These are phyloP conservation scores for Gigaspora rosea DNA, from an alignment of 192 early-diverging fungal genomes.

Conservation along the genomic window DNA sequence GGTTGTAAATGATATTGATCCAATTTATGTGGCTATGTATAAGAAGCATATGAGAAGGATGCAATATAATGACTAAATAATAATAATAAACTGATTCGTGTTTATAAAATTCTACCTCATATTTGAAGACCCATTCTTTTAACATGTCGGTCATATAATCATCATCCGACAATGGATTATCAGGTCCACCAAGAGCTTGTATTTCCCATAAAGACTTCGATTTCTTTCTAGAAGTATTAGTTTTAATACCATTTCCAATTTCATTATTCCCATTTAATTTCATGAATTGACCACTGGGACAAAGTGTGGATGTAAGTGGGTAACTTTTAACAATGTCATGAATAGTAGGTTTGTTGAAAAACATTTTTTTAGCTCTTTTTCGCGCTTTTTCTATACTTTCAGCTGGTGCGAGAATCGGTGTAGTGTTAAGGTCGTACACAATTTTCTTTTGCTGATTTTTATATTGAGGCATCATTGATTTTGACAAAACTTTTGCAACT, in stretches of 20 bases:
- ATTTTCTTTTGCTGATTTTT: not conserved
- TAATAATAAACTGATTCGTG: not conserved
- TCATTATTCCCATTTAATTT: not conserved
- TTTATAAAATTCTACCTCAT: not conserved
- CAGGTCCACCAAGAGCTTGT: constrained; percentile 7
- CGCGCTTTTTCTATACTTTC: not conserved
- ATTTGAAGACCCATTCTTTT: not conserved
- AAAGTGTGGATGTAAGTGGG: not conserved
- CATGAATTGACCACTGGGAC: not conserved
- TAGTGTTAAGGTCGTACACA: constrained; percentile 5
- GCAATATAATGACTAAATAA: not conserved
- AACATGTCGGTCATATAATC: constrained; percentile 23
- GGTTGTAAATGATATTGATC: not conserved
- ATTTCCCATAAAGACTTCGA: not conserved
- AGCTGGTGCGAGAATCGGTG: not conserved
- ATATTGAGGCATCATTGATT: not conserved
- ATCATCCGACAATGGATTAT: not conserved
- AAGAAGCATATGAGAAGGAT: not conserved
- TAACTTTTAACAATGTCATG: not conserved
- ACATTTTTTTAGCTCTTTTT: not conserved
- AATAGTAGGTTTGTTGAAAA: not conserved
- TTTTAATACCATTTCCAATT: not conserved
- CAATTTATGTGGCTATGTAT: not conserved
- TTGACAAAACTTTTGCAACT: not conserved
- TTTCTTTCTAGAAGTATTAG: not conserved